Conservation (phyloP, 2,329 filamentous ascomycete genomes). For the Epichloe glyceriae region DNA sequence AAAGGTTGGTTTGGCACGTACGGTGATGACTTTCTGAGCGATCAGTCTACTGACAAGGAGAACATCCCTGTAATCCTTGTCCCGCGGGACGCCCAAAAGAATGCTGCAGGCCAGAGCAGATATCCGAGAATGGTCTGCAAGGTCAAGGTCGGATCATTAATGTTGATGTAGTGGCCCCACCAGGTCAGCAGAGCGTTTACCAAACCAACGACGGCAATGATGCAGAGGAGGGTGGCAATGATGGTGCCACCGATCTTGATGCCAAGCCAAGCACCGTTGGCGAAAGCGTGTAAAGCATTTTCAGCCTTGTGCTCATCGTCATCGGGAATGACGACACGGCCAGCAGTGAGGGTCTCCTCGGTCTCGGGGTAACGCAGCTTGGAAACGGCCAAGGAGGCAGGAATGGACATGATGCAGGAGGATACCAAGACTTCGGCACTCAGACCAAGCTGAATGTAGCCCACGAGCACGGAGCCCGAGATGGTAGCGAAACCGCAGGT, state of each 20-base stretch:
- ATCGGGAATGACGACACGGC: conserved; percentile 67
- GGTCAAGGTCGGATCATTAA: conserved; percentile 53
- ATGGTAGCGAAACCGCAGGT: conserved; percentile 88
- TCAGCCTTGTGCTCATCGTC: conserved; percentile 63
- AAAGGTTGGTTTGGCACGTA: conserved; percentile 20
- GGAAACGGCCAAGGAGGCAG: conserved; percentile 75
- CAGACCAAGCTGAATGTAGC: conserved; percentile 73
- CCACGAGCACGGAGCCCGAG: conserved; percentile 73
- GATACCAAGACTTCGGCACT: conserved; percentile 78
- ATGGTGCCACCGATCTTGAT: conserved; percentile 83
- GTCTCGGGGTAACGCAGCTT: conserved; percentile 84
- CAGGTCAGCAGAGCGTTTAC: conserved; percentile 67
- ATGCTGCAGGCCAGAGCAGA: conserved; percentile 63
- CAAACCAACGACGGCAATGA: conserved; percentile 64
- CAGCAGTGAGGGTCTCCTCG: conserved; percentile 74
- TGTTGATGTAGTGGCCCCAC: conserved; percentile 71
- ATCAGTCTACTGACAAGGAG: conserved; percentile 67
- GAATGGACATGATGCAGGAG: conserved; percentile 91
- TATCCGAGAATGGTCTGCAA: conserved; percentile 68
- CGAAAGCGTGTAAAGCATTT: conserved; percentile 74
- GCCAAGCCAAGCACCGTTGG: conserved; percentile 74
- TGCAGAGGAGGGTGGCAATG: conserved; percentile 64
- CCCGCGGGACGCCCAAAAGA: conserved; percentile 65
- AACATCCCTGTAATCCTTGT: conserved; percentile 47
- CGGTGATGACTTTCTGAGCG: conserved; percentile 69